Evolutionary conservation across 129 eudicot genomes (phyloP).

Genomic region (Escallonia herrerae): DNA sequence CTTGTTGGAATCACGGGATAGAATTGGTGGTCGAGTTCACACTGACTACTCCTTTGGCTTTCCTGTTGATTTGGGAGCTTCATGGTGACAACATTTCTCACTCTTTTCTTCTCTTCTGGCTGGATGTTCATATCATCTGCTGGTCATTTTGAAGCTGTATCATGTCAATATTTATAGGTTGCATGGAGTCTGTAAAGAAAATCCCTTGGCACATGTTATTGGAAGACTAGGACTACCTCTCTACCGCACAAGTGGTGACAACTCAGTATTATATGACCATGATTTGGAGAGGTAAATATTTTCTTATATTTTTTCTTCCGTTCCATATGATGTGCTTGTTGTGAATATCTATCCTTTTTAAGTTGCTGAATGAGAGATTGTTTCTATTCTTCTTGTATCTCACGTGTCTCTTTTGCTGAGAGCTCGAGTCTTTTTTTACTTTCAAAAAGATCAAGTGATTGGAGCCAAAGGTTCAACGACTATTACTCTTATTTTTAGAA

Average conservation of each 20-base stretch:
- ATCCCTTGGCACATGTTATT: constrained; percentile 92
- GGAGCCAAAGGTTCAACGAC: too few species aligned
- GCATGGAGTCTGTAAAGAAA: constrained; percentile 95
- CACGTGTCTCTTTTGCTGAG: too few species aligned
- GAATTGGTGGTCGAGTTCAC: constrained; percentile 93
- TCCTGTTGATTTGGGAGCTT: constrained; percentile 94
- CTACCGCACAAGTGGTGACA: constrained; percentile 96
- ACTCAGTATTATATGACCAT: constrained; percentile 95
- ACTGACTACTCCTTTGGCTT: constrained; percentile 94
- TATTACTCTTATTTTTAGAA: too few species aligned
- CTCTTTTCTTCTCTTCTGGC: neutral
- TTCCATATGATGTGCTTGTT: neutral
- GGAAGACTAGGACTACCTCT: constrained; percentile 86
- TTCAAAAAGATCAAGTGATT: too few species aligned
- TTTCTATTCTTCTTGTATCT: too few species aligned
- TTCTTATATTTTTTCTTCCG: too few species aligned
- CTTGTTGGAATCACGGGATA: constrained; percentile 81
- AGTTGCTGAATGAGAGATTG: too few species aligned
- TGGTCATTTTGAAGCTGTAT: neutral
- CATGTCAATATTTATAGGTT: constrained; percentile 42
- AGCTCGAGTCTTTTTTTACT: too few species aligned
- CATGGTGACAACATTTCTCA: constrained; percentile 50
- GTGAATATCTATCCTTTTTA: too few species aligned
- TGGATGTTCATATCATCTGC: neutral
- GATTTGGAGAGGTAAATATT: constrained; percentile 73